These are phyloP conservation scores for Yarrowia sp. DNA, from an alignment of 805 yeast species.

Conservation along the genomic window DNA sequence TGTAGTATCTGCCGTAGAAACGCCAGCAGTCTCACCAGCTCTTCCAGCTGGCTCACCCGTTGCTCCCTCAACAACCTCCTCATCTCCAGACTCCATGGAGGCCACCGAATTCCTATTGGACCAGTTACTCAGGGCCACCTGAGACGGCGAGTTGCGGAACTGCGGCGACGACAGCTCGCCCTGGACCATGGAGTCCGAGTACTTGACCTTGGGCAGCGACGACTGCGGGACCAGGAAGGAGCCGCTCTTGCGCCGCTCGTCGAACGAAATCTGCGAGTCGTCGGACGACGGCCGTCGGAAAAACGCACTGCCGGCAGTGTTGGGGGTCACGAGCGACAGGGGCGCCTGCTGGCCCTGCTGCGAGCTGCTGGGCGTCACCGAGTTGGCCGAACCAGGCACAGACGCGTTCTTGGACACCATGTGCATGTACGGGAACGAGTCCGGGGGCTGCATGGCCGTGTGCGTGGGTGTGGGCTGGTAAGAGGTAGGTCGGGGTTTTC, in stretches of 20 bases:
- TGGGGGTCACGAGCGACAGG: conserved; percentile 7
- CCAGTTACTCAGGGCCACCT: conserved; percentile 31
- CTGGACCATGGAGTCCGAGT: conserved; percentile 37
- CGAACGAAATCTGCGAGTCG: conserved; percentile 38
- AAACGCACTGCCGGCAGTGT: background rate
- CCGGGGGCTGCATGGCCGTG: conserved; percentile 28
- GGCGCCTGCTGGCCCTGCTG: conserved; percentile 3
- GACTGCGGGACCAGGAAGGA: conserved; percentile 38
- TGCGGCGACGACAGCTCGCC: conserved; percentile 35
- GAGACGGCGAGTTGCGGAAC: conserved; percentile 30
- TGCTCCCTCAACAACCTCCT: background rate
- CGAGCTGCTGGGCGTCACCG: conserved; percentile 2
- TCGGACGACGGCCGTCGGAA: conserved; percentile 25
- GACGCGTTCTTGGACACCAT: conserved; percentile 22
- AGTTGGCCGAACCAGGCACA: conserved; percentile 29
- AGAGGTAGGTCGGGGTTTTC: conserved; percentile 52
- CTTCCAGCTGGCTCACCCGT: too few relatives aligned
- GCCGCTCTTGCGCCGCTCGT: conserved; percentile 31
- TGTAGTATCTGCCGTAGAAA: too few relatives aligned
- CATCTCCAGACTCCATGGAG: conserved; percentile 10
- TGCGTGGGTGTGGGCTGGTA: conserved; percentile 47
- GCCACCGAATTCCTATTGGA: conserved; percentile 20
- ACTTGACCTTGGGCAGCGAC: conserved; percentile 36
- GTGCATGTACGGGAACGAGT: conserved; percentile 36
- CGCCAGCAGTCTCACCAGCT: too few relatives aligned